These are phyloP conservation scores for Lentinula novae-zelandiae DNA, from an alignment of 1,284 basidiomycete genomes.

Conservation along the genomic window DNA sequence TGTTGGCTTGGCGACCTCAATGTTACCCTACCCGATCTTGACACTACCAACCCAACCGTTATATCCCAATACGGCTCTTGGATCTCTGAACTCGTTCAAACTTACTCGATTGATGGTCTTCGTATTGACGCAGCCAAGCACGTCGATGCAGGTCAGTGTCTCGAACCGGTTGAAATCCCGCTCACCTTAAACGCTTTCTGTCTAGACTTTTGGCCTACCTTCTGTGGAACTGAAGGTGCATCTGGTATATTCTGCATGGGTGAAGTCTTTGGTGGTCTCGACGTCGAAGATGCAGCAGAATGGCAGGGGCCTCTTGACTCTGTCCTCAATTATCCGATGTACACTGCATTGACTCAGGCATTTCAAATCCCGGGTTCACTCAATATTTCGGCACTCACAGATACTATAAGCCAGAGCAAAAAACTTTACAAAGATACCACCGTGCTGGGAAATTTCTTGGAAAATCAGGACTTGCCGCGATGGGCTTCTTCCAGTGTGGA, in stretches of 20 bases:
- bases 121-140: constrained; percentile 79
- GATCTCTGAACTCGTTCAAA: constrained; percentile 58
- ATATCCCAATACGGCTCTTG: constrained; percentile 54
- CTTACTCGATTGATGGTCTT: constrained; percentile 67
- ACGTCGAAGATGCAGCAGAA: constrained; percentile 39
- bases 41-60: constrained; percentile 64
- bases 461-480: constrained; percentile 79
- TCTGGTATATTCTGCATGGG: constrained; percentile 84
- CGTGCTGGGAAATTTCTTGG: constrained; percentile 75
- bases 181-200: constrained; percentile 25
- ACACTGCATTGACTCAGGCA: constrained; percentile 57
- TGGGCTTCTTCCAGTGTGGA: constrained; percentile 68
- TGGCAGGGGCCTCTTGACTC: constrained; percentile 59
- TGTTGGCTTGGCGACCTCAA: constrained; percentile 76
- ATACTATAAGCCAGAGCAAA: constrained; percentile 50
- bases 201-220: constrained; percentile 60
- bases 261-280: constrained; percentile 62
- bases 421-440: constrained; percentile 49
- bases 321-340: constrained; percentile 71
- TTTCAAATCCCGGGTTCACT: constrained; percentile 60
- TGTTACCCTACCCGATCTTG: constrained; percentile 67
- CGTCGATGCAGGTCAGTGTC: constrained; percentile 16
- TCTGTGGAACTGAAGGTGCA: constrained; percentile 43
- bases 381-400: constrained; percentile 59
- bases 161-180: constrained; percentile 46